Base-by-base conservation (phyloP, 2,329 filamentous ascomycete species). In the Hymenotorrendiella dingleyae region DNA sequence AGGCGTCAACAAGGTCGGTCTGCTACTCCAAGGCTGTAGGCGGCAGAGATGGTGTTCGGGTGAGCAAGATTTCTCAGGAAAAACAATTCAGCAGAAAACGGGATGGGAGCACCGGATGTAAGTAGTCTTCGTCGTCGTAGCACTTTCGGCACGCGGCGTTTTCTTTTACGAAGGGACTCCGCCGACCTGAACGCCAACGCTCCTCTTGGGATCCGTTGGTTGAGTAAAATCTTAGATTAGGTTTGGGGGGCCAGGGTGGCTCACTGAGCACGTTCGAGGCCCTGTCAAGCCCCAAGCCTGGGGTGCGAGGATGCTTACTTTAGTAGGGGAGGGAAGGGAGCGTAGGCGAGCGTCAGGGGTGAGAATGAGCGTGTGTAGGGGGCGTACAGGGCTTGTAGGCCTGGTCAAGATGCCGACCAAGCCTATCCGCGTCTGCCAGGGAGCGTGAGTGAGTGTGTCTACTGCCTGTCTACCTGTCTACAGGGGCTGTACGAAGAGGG, bases 221-320 rank as follows among this genome's bases (percentile, higher is more conserved):
- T 32, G 28, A 20, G 33, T 23, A 12, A 32, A 40, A 38, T 43
- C 35, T 43, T 43, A 43, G 34, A 43, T 43, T 43, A 43, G 42
- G 35, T 38, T 43, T 34, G 27, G 23, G 12, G 17, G 14, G 24
- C 26, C 21, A 28, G 36, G 23, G 10, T 30, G 16, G 6, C 19
- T 12, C 8, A 14, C 26, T 19, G 7, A 22, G 30, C 9, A 12
- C 16, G 14, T 12, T 11, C 16, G n/a, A 17, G 17, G 27, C 36
- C 24, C 10, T 26, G 36, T 38, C 19, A 24, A n/a, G n/a, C n/a
- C n/a, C n/a, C n/a, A n/a, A n/a, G n/a, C n/a, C n/a, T n/a, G n/a
- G n/a, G n/a, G n/a, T n/a, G n/a, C n/a, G n/a, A n/a, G n/a, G n/a
- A n/a, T n/a, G n/a, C n/a, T n/a, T n/a, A n/a, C n/a, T n/a, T n/a